Evolutionary conservation across 2,329 filamentous ascomycete species (phyloP), one percentile per base, ranked within the genome.

Genomic region (Aspergillus persii): DNA sequence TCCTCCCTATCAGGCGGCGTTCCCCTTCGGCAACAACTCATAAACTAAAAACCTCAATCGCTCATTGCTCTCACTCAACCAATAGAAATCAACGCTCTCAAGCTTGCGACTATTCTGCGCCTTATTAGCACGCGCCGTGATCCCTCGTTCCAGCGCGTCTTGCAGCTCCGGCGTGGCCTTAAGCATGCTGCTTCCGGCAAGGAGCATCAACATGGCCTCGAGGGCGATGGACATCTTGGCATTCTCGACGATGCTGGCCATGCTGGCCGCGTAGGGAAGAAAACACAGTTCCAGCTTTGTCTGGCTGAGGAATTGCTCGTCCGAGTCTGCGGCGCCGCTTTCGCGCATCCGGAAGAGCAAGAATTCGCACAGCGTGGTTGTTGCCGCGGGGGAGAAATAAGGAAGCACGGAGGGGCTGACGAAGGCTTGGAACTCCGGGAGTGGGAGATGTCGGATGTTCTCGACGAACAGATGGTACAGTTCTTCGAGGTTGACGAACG

Each of bases 171-270:
- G 67, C 3, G 67, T 76, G 62, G 74, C 54, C 26, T 60, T 61
- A 69, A 78, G 47, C 66, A 71, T 64, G 1, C 72, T 70, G 33
- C 69, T 68, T 12, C 68, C 70, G 11, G 71, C 76, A 30, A 86
- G 73, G 6, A 87, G 75, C 50, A 86, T 81, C 31, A 91, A 68
- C 53, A 91, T 74, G 2, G 80, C 81, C 74, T 94, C 91, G 0
- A 92, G 76, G 31, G 90, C 73, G 8, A 93, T 74, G 2, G 88
- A 87, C 41, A 93, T 80, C 71, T 89, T 90, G 30, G 88, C 87
- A 66, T 95, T 93, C 62, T 92, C 89, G 23, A 85, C 82, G 0
- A 83, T 73, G 6, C 80, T 81, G 12, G 83, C 78, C 0, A 82
- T 85, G 59, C 84, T 87, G 1, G 90, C 89, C 0, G 88, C 80